Conservation (phyloP, 371 early-diverging fungal species). For the Vairimorpha ceranae region DNA sequence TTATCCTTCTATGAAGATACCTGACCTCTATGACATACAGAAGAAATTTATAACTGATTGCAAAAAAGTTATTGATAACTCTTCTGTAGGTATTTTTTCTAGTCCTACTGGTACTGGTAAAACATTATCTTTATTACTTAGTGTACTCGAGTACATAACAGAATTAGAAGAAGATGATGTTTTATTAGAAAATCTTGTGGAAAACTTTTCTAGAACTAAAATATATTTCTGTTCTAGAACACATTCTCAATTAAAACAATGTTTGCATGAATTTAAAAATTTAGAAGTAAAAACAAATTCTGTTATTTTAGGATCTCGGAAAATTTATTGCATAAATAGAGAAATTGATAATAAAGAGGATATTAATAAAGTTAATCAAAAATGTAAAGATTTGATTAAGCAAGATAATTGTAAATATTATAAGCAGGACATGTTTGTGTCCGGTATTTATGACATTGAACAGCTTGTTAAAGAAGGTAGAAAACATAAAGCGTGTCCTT, state of each 20-base stretch:
- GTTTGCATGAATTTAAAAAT: constrained; percentile 53
- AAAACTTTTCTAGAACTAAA: constrained; percentile 13
- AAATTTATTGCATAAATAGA: constrained; percentile 58
- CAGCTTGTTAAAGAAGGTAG: constrained; percentile 39
- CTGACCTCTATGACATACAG: constrained; percentile 55
- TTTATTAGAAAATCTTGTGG: constrained; percentile 17
- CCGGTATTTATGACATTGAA: constrained; percentile 55
- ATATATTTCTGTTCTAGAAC: constrained; percentile 63
- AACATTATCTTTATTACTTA: constrained; percentile 56
- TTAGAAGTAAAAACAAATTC: constrained; percentile 30
- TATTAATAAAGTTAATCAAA: constrained; percentile 56
- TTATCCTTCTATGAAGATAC: not conserved
- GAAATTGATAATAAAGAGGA: constrained; percentile 25
- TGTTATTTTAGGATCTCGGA: constrained; percentile 59
- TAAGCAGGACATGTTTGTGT: not conserved
- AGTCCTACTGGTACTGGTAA: constrained; percentile 64
- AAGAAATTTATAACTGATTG: constrained; percentile 56
- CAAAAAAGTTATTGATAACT: constrained; percentile 34
- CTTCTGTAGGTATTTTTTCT: constrained; percentile 52
- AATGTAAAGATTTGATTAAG: constrained; percentile 52
- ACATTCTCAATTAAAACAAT: constrained; percentile 62
- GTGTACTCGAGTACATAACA: constrained; percentile 44
- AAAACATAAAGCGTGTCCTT: constrained; percentile 57
- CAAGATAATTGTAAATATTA: constrained; percentile 27
- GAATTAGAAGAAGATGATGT: constrained; percentile 13